phyloP scores from a whole-genome alignment of 2,329 filamentous ascomycete species.

The Keithomyces neogunnii region DNA sequence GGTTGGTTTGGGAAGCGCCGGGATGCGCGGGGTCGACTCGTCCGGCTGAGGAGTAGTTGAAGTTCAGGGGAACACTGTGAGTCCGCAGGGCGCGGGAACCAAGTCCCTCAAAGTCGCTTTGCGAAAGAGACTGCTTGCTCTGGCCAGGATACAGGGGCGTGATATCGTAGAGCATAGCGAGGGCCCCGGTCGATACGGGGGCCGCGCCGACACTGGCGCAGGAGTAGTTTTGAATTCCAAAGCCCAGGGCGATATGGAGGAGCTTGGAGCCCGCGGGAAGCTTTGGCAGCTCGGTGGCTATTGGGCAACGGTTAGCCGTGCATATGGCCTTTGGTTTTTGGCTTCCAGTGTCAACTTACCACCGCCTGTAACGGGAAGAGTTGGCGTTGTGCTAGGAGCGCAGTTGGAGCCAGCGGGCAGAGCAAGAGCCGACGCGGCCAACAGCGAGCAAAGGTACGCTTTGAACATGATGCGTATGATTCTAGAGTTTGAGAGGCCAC shows the following conservation, averaged over 20 bases:
- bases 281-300: slow-evolving; percentile 35
- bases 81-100: slow-evolving; percentile 30
- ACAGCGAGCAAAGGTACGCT: slow-evolving; percentile 24
- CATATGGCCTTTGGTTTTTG: neutral
- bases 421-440: slow-evolving; percentile 23
- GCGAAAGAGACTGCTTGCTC: slow-evolving; percentile 26
- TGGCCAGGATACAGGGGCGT: slow-evolving; percentile 41
- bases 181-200: slow-evolving; percentile 40
- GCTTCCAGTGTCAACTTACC: neutral
- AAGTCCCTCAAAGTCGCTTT: slow-evolving; percentile 30
- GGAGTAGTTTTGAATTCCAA: slow-evolving; percentile 63
- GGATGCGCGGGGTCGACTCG: slow-evolving; percentile 21
- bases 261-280: slow-evolving; percentile 31
- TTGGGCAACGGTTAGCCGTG: neutral
- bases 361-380: slow-evolving; percentile 1
- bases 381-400: slow-evolving; percentile 5
- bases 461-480: slow-evolving; percentile 20
- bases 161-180: slow-evolving; percentile 53
- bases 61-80: slow-evolving; percentile 39
- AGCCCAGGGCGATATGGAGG: slow-evolving; percentile 50
- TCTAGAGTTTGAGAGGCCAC: neutral
- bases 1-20: slow-evolving; percentile 35
- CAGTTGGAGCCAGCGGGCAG: slow-evolving; percentile 16
- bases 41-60: slow-evolving; percentile 20
- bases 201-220: slow-evolving; percentile 33